Base-by-base conservation (phyloP, 2,329 filamentous ascomycete species). In the Trichothecium sympodiale region DNA sequence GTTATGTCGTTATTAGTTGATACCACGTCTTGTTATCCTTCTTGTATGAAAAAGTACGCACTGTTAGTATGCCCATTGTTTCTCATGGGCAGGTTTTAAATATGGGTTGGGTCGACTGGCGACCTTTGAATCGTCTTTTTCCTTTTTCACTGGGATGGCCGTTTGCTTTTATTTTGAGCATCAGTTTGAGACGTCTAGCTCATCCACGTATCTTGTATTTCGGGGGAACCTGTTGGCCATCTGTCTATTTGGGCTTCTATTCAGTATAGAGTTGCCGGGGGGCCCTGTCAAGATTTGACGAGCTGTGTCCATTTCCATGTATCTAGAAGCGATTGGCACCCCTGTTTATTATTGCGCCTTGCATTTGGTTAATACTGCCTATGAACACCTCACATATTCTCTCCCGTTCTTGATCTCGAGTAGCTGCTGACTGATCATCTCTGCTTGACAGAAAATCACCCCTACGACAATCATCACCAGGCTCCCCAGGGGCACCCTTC, bases 391-490 rank as follows among this genome's bases (percentile, higher is more conserved):
- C n/a, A 18, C 15, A 14, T 26, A 9, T 10, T 25, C 20, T 25
- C 10, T 25, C 6, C 6, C 20, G 6, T 10, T 10, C 10, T 25
- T 25, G 20, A 25, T n/a, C n/a, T n/a, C 23, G 14, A 27, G 8
- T 29, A 6, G 17, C 10, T 20, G 18, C 12, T 5, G n/a, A 30
- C 35, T 37, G 32, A 37, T n/a, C 29, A 37, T 7, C n/a, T 14
- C 13, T n/a, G 20, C 31, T 17, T 14, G 10, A 12, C 20, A 40
- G 38, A 35, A 5, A 35, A 40, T 14, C 34, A 37, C 48, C 51
- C 64, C 51, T 77, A 77, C 63, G 69, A 76, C 52, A 71, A 79
- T 57, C 69, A 80, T 53, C 80, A 84, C 52, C 76, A 80, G 40
- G 71, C 74, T 47, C 74, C 75, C 53, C 65, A 72, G 39, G 20